These are phyloP conservation scores for Ramaria rubella DNA, from an alignment of 768 basidiomycete genomes.

Conservation along the genomic window DNA sequence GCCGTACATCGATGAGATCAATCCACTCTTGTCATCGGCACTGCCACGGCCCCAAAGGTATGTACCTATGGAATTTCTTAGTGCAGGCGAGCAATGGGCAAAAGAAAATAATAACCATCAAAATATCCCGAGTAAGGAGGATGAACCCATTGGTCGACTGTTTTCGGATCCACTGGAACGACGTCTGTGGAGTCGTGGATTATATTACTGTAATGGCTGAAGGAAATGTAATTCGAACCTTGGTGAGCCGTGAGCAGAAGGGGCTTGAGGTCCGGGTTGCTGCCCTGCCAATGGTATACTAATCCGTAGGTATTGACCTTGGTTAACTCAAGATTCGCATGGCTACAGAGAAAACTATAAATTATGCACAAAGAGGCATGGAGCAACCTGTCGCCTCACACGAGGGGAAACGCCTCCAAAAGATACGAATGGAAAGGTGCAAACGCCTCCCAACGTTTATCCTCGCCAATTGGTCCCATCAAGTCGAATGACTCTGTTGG, in stretches of 20 bases:
- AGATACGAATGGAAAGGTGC: conserved; percentile 51
- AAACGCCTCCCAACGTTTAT: conserved; percentile 52
- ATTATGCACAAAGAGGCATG: not conserved
- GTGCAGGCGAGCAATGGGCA: not conserved
- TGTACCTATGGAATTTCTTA: conserved; percentile 37
- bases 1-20: conserved; percentile 57
- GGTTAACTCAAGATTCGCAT: conserved; percentile 50
- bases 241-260: conserved; percentile 63
- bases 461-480: conserved; percentile 41
- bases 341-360: conserved; percentile 30
- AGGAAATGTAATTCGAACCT: conserved; percentile 37
- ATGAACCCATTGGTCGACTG: conserved; percentile 49
- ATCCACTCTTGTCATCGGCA: conserved; percentile 68
- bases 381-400: conserved; percentile 30
- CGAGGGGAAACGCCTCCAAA: conserved; percentile 51
- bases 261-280: conserved; percentile 57
- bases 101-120: conserved; percentile 34
- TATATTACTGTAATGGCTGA: not conserved
- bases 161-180: conserved; percentile 56
- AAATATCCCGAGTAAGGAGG: conserved; percentile 60
- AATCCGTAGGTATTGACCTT: conserved; percentile 74
- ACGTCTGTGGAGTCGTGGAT: conserved; percentile 40
- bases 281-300: conserved; percentile 68
- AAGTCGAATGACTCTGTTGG: conserved; percentile 45
- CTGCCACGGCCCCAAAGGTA: conserved; percentile 74